Percentiles rank a stretch among this genome's conserved stretches.
phyloP scores from a whole-genome alignment of 768 basidiomycete genomes.

The Piloderma croceum region DNA sequence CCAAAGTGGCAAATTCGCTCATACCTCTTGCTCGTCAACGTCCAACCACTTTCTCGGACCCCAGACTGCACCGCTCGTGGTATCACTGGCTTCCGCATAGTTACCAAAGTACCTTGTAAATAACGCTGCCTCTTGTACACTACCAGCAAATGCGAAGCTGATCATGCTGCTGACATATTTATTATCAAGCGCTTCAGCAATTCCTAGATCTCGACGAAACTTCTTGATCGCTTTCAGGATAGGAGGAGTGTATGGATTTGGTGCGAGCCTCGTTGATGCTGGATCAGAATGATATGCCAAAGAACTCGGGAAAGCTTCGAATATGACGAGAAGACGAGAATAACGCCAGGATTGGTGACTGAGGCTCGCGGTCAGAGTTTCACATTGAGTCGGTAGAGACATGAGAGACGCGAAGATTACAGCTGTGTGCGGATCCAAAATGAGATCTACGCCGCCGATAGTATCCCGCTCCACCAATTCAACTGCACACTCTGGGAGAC shows the following conservation, averaged over 20 bases:
- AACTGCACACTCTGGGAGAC: conserved; percentile 38
- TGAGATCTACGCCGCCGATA: conserved; percentile 57
- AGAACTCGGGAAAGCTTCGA: conserved; percentile 60
- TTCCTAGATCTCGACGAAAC: conserved; percentile 54
- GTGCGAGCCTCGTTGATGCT: conserved; percentile 7
- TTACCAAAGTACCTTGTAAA: conserved; percentile 56
- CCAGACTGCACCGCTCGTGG: conserved; percentile 46
- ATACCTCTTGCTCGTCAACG: conserved; percentile 48
- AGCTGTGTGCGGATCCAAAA: conserved; percentile 58
- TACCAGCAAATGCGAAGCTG: conserved; percentile 57
- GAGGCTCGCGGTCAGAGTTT: conserved; percentile 39
- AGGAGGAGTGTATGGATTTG: conserved; percentile 56
- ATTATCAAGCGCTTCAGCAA: conserved; percentile 54
- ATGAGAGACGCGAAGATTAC: conserved; percentile 45
- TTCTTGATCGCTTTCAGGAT: conserved; percentile 66
- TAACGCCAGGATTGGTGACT: conserved; percentile 61
- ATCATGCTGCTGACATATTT: conserved; percentile 42
- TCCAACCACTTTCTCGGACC: conserved; percentile 59
- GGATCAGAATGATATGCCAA: conserved; percentile 24
- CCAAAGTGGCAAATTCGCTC: too few species aligned
- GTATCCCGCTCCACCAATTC: conserved; percentile 60
- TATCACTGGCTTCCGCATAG: conserved; percentile 41
- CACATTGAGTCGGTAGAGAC: conserved; percentile 45
- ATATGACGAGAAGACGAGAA: conserved; percentile 47
- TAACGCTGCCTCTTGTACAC: conserved; percentile 51